phyloP scores from a whole-genome alignment of 805 yeast genomes.

The Metschnikowia lochheadii region DNA sequence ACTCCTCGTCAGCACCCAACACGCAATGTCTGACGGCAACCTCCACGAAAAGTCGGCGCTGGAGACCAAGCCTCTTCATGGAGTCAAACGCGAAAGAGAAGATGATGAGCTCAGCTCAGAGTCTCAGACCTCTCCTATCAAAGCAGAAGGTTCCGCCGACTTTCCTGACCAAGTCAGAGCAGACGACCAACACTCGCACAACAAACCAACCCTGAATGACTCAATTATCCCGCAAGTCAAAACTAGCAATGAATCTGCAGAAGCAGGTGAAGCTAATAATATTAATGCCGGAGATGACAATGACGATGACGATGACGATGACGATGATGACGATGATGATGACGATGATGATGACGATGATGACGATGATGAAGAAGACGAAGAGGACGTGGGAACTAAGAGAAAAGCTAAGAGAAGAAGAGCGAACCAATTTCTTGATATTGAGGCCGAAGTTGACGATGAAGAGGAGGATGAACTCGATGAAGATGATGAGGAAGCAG shows the following conservation, averaged over 20 bases:
- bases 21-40: conserved; percentile 9
- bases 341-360: conserved; percentile 47
- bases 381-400: conserved; percentile 49
- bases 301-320: conserved; percentile 6
- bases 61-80: conserved; percentile 2
- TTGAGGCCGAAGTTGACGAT: conserved; percentile 97
- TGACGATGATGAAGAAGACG: conserved; percentile 49
- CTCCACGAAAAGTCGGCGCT: neutral
- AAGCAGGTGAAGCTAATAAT: neutral
- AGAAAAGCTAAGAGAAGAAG: conserved; percentile 45
- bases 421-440: conserved; percentile 89
- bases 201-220: neutral
- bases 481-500: conserved; percentile 88
- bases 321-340: conserved; percentile 29
- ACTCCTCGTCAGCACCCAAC: neutral
- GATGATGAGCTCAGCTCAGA: conserved; percentile 1
- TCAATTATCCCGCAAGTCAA: neutral
- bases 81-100: conserved; percentile 11
- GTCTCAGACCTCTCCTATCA: neutral
- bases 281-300: conserved; percentile 3
- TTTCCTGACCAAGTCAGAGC: conserved; percentile 17
- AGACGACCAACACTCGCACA: neutral
- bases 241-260: neutral
- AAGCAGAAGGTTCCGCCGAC: conserved; percentile 10
- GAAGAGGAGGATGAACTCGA: conserved; percentile 93